Evolutionary conservation across 768 basidiomycete genomes (phyloP).

Genomic region (Leccinum obscurum): DNA sequence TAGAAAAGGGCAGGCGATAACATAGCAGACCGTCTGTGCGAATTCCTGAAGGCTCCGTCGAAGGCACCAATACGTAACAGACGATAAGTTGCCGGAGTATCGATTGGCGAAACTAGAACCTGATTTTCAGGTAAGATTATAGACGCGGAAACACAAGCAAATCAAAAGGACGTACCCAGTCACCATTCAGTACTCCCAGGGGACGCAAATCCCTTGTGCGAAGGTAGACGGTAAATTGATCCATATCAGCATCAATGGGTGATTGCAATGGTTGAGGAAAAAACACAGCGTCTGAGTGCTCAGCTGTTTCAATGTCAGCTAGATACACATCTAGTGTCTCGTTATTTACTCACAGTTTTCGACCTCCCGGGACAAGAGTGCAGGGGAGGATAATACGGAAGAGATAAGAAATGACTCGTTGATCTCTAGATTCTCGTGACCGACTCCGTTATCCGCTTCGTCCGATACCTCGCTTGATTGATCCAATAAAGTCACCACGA

Average conservation of each 20-base stretch:
- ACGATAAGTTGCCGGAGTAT: constrained; percentile 40
- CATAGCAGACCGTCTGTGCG: constrained; percentile 37
- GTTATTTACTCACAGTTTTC: constrained; percentile 9
- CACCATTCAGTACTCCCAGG: constrained; percentile 68
- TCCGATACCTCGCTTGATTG: constrained; percentile 4
- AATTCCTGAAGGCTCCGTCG: constrained; percentile 41
- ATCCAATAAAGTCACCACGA: constrained; percentile 47
- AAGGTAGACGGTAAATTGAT: constrained; percentile 61
- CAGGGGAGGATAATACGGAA: constrained; percentile 37
- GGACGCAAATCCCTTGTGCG: constrained; percentile 62
- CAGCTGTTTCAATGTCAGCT: not conserved
- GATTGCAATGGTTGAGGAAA: constrained; percentile 33
- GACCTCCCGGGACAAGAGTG: constrained; percentile 10
- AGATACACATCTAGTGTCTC: not conserved
- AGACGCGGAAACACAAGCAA: not conserved
- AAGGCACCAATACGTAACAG: constrained; percentile 59
- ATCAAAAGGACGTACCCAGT: constrained; percentile 59
- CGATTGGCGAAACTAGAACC: constrained; percentile 49
- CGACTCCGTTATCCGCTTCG: constrained; percentile 12
- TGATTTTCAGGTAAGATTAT: constrained; percentile 27
- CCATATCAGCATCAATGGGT: constrained; percentile 37
- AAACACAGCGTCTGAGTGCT: constrained; percentile 23
- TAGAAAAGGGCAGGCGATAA: constrained; percentile 51
- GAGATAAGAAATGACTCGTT: constrained; percentile 69
- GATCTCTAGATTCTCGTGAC: constrained; percentile 59